Conservation (phyloP, 768 basidiomycete species). For the Phlegmacium glaucopus region DNA sequence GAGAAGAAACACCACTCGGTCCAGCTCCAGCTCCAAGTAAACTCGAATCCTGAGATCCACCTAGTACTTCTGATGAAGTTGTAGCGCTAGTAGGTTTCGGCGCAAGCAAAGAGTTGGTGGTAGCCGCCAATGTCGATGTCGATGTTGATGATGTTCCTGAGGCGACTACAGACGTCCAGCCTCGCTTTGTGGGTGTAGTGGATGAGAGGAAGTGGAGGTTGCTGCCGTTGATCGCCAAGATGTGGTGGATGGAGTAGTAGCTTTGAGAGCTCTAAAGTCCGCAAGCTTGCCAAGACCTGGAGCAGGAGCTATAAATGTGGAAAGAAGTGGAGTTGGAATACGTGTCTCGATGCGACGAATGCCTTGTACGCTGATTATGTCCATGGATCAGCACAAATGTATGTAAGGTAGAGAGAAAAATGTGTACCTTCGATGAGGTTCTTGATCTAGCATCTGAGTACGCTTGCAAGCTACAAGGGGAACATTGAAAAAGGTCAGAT, state of each 20-base stretch:
- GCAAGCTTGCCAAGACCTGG: conserved; percentile 59
- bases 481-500: conserved; percentile 4
- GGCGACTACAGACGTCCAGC: conserved; percentile 22
- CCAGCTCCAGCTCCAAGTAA: neutral
- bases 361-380: conserved; percentile 62
- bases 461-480: conserved; percentile 56
- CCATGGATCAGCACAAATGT: neutral
- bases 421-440: conserved; percentile 72
- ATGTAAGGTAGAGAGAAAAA: neutral
- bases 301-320: conserved; percentile 33
- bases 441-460: conserved; percentile 88
- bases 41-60: conserved; percentile 1
- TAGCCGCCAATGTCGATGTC: conserved; percentile 5
- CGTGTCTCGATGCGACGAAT: conserved; percentile 81
- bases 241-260: conserved; percentile 4
- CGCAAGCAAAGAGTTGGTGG: conserved; percentile 2
- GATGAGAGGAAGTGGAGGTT: neutral
- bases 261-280: conserved; percentile 41
- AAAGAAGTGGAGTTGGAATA: conserved; percentile 69
- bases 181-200: conserved; percentile 12
- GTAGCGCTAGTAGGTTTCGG: conserved; percentile 5
- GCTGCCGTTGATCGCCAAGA: conserved; percentile 19
- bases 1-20: neutral
- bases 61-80: neutral
- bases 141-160: conserved; percentile 9